Base-by-base conservation (phyloP, 306 rosid species). In the Urtica urens region DNA sequence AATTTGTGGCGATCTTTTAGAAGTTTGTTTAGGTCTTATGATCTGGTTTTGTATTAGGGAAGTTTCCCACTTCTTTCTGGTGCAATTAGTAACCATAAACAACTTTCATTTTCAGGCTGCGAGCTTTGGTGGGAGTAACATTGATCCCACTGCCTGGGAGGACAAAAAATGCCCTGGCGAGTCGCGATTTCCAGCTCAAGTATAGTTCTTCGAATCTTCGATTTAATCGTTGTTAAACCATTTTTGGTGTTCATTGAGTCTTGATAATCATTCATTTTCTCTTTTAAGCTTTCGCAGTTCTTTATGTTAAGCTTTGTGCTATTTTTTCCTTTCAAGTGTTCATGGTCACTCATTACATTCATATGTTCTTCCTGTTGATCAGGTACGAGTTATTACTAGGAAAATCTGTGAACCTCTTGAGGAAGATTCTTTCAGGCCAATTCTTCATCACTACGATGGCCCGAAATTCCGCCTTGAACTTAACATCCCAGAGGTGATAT, bases 161-260 rank as follows among this genome's bases (percentile, higher is more conserved):
- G 95, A 90, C 60, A 90, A 81, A 65, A 90, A 84, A 68, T 78
- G 82, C 51, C 46, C 67, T 0, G 95, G 95, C 10, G 97, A 90
- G 61, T 90, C 95, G 10, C 93, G 97, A 19, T 90, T 90, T 62
- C 97, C 97, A 34, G 95, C 97, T 71, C 97, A 90, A 95, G 96
- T 83, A 23, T 9, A 35, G n/a, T 35, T 9, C 10, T 57, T 48
- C 51, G 44, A 13, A 59, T 45, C n/a, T n/a, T n/a, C n/a, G n/a
- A 10, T 1, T 37, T 21, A n/a, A 24, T 14, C 33, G 25, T 37
- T 22, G 35, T 13, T 44, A 2, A 9, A 21, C 3, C 10, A 2
- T 19, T 23, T 7, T 17, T 31, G 45, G 10, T 9, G 0, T 22
- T 38, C 24, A 24, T 39, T 34, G 47, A 53, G 38, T 25, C 24